Base-by-base conservation (phyloP, 2,329 filamentous ascomycete genomes). In the Shiraia sp. region DNA sequence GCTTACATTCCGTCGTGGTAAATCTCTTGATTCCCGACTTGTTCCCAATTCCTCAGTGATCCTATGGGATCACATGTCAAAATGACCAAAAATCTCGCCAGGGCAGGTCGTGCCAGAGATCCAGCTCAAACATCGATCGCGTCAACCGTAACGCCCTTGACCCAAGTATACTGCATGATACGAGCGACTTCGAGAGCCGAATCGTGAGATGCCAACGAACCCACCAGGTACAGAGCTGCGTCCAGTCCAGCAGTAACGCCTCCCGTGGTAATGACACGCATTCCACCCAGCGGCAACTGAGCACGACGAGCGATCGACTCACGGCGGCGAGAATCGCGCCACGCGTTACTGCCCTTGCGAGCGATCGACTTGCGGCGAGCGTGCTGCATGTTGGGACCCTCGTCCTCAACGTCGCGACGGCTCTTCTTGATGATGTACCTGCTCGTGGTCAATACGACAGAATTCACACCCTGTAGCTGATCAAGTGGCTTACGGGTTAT, bases 101-200 rank as follows among this genome's bases (percentile, higher is more conserved):
- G 56, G 39, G 57, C 53, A 55, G 35, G 41, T 50, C 45, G 38
- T 45, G 43, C 47, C 28, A 34, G 49, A 57, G 46, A 42, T 46
- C 38, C 43, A 45, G 53, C 54, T 63, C 82, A 92, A 70, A 93
- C 87, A 73, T 93, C 88, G 68, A 91, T 83, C 51, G 87, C 87
- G 68, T 92, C 87, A 57, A 92, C 86, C 57, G 90, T 88, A 67
- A 88, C 77, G 57, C 88, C 88, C 83, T 91, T 92, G 69, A 81
- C 81, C 90, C 90, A 95, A 63, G 79, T 82, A 77, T 91, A 88
- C 75, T 92, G 87, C 78, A 93, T 83, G 54, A 80, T 59, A 51
- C 85, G 80, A 63, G 87, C 85, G 53, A 88, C 84, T 72, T 92
- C 87, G 44, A 83, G 79, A 50, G 89, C 88, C 46, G 84, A 79